These are phyloP conservation scores for Coemansia sp. DNA, from an alignment of 192 early-diverging fungal species.

Conservation along the genomic window DNA sequence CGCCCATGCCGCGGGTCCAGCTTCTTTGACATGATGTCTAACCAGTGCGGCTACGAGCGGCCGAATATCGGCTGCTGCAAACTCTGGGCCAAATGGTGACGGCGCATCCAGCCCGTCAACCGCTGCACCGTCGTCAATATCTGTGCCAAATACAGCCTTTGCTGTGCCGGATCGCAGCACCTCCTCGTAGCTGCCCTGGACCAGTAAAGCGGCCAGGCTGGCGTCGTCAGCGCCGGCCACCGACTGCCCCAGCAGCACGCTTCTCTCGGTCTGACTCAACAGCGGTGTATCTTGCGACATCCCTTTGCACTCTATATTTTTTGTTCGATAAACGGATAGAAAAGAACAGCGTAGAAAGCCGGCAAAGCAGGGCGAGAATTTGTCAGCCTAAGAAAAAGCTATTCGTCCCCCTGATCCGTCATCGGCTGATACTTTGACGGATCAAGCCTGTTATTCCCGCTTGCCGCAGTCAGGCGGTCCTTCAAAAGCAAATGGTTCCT, in stretches of 20 bases:
- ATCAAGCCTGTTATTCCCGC: too few species aligned
- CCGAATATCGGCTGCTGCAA: slow-evolving; percentile 35
- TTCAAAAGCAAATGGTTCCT: too few species aligned
- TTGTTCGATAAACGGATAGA: too few species aligned
- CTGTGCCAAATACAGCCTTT: slow-evolving; percentile 52
- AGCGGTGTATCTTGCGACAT: background rate
- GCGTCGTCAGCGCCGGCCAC: background rate
- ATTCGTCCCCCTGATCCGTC: too few species aligned
- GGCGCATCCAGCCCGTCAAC: slow-evolving; percentile 10
- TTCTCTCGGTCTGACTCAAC: slow-evolving; percentile 2
- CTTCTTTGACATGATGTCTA: slow-evolving; percentile 1
- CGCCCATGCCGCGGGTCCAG: slow-evolving; percentile 11
- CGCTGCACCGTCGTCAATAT: slow-evolving; percentile 16
- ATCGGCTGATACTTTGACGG: too few species aligned
- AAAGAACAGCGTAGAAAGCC: background rate
- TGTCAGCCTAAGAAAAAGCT: too few species aligned
- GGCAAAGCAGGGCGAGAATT: background rate
- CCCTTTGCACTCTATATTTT: background rate
- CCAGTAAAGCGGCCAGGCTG: slow-evolving; percentile 7
- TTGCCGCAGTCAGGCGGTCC: too few species aligned
- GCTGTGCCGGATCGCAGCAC: slow-evolving; percentile 49
- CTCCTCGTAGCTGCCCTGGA: slow-evolving; percentile 52
- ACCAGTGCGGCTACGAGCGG: slow-evolving; percentile 25
- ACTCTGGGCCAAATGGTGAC: slow-evolving; percentile 42
- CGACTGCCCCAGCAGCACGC: slow-evolving; percentile 27